These are phyloP conservation scores for Porphyrellus sp. DNA, from an alignment of 1,284 basidiomycete genomes.

Conservation along the genomic window DNA sequence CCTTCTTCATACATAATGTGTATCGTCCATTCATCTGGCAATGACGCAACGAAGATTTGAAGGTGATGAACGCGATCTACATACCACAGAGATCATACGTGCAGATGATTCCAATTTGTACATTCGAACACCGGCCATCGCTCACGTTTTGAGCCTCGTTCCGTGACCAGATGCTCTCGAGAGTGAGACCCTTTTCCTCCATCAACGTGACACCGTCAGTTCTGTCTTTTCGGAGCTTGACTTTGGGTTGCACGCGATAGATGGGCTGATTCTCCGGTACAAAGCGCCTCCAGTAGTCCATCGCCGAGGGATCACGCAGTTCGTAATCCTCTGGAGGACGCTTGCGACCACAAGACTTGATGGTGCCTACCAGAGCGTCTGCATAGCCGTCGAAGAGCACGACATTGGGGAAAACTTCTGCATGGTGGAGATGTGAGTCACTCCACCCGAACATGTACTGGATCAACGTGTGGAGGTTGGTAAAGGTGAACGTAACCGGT, in stretches of 20 bases:
- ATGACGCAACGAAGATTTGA: not conserved
- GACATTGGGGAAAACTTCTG: constrained; percentile 28
- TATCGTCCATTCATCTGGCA: constrained; percentile 25
- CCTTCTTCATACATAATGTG: constrained; percentile 21
- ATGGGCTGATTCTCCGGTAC: constrained; percentile 22
- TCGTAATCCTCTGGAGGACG: constrained; percentile 21
- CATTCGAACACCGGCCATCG: constrained; percentile 30
- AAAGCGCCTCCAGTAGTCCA: constrained; percentile 22
- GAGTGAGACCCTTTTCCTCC: constrained; percentile 27
- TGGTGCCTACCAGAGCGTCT: constrained; percentile 22
- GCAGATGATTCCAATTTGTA: constrained; percentile 32
- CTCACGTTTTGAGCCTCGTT: constrained; percentile 27
- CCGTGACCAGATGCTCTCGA: constrained; percentile 33
- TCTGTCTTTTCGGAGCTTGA: constrained; percentile 9
- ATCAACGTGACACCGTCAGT: constrained; percentile 20
- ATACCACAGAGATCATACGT: constrained; percentile 30
- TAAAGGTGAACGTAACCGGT: constrained; percentile 37
- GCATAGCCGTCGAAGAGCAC: constrained; percentile 22
- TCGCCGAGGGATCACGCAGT: constrained; percentile 7
- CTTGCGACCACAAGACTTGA: constrained; percentile 32
- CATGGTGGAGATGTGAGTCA: constrained; percentile 29
- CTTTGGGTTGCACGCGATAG: constrained; percentile 20
- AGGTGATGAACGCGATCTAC: not conserved
- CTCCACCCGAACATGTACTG: constrained; percentile 40
- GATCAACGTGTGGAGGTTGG: constrained; percentile 36